Base-by-base conservation (phyloP, 1,139 yeast genomes). In the Candida sanyaensis region DNA sequence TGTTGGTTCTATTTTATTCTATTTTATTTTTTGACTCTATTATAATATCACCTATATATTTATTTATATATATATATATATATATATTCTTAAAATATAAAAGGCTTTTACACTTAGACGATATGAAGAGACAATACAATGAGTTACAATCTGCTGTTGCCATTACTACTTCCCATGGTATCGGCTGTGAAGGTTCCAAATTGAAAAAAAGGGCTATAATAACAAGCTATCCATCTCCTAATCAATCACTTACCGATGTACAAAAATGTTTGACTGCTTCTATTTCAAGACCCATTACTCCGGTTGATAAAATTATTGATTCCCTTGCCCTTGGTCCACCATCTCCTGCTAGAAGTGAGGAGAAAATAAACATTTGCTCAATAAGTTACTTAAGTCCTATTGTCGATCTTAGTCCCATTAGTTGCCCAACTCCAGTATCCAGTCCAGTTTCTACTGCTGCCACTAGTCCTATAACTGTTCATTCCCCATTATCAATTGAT, bases 211-310 rank as follows among this genome's bases (percentile, higher is more conserved):
- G 6, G 12, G 9, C 43, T 2, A 8, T 32, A 6, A 21, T 26
- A 11, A 17, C 17, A 24, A 32, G 43, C 26, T 41, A 41, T 21
- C 43, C 43, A 23, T 41, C 43, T 12, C 43, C 43, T 8, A 41
- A n/a, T 10, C 28, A 41, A 23, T 24, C 28, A 27, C 31, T 32
- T 9, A 23, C n/a, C 4, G 43, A 33, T n/a, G 12, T 7, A 5
- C 24, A 26, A 2, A 38, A 10, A 6, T 10, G 27, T 26, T 13
- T n/a, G 10, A 4, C 13, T 8, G 24, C 23, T 9, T 21, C 30
- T n/a, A 26, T 32, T 32, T 26, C 37, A 24, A 26, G 43, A 27
- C 43, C 43, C 23, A 12, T 23, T 23, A 41, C 43, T 13, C 43
- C 43, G 8, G 38, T 26, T 13, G 32, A 41, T 34, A 41, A 41